Conservation (phyloP, 2,329 filamentous ascomycete species). For the Penicillium thymicola region DNA sequence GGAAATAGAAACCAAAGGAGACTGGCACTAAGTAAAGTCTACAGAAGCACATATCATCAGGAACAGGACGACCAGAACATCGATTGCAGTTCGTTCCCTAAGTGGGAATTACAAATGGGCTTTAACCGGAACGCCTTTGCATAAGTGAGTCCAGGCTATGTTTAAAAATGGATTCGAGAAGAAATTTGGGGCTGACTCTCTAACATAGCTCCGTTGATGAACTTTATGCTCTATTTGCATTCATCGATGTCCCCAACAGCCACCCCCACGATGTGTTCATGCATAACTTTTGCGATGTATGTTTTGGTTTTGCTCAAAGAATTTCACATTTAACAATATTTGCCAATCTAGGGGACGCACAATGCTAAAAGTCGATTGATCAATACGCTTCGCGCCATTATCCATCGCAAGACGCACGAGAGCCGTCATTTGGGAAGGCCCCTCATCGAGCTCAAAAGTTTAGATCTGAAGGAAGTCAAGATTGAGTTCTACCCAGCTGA, state of each 20-base stretch:
- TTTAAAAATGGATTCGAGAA: background rate
- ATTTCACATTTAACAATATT: background rate
- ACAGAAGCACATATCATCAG: background rate
- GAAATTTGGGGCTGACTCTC: background rate
- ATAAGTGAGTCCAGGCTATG: background rate
- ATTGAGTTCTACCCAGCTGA: background rate
- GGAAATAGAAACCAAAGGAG: background rate
- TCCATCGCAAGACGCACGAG: background rate
- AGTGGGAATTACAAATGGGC: background rate
- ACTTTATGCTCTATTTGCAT: background rate
- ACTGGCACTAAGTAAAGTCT: background rate
- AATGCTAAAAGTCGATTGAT: background rate
- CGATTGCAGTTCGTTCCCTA: background rate
- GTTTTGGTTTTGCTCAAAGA: accelerated
- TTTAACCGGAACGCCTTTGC: background rate
- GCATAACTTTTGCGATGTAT: background rate
- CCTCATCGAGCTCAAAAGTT: background rate
- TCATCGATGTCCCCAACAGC: background rate
- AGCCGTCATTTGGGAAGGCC: background rate
- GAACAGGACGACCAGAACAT: background rate
- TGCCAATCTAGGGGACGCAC: background rate
- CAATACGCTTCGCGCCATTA: background rate
- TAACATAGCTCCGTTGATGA: background rate
- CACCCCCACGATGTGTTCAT: background rate
- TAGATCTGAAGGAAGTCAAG: background rate